A percentile compares a stretch with the other conserved stretches of the same genome.
phyloP scores from a whole-genome alignment of 1,284 basidiomycete species.

The Sanguinoderma infundibulare region DNA sequence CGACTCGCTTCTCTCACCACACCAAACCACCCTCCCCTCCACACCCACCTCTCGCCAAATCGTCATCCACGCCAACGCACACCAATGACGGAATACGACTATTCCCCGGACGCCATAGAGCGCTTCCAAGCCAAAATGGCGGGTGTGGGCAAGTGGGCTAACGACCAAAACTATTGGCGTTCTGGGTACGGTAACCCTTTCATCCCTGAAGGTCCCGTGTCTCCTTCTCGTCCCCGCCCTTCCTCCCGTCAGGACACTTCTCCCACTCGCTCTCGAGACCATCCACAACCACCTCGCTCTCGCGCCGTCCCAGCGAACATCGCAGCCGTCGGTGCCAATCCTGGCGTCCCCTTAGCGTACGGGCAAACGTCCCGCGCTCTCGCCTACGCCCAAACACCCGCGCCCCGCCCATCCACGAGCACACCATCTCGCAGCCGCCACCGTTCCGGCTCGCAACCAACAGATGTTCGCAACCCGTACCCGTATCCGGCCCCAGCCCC shows the following conservation, averaged over 20 bases:
- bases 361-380: slow-evolving; percentile 20
- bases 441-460: slow-evolving; percentile 18
- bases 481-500: slow-evolving; percentile 12
- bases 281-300: slow-evolving; percentile 23
- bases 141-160: slow-evolving; percentile 50
- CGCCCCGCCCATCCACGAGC: slow-evolving; percentile 1
- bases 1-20: background rate
- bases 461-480: slow-evolving; percentile 14
- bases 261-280: slow-evolving; percentile 12
- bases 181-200: slow-evolving; percentile 34
- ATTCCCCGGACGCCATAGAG: slow-evolving; percentile 54
- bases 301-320: slow-evolving; percentile 16
- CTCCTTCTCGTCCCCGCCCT: slow-evolving; percentile 9
- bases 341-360: background rate
- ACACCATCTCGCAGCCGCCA: slow-evolving; percentile 8
- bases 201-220: slow-evolving; percentile 19
- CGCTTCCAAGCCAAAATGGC: slow-evolving; percentile 45
- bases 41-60: background rate
- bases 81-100: slow-evolving; percentile 59
- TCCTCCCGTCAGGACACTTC: slow-evolving; percentile 16
- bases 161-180: slow-evolving; percentile 28
- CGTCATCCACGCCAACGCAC: slow-evolving; percentile 3
- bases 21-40: background rate
- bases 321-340: background rate
- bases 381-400: slow-evolving; percentile 19